Evolutionary conservation across 2,329 filamentous ascomycete genomes (phyloP), one percentile per base, ranked within the genome.

Genomic region (Chaetomiaceae sp.): DNA sequence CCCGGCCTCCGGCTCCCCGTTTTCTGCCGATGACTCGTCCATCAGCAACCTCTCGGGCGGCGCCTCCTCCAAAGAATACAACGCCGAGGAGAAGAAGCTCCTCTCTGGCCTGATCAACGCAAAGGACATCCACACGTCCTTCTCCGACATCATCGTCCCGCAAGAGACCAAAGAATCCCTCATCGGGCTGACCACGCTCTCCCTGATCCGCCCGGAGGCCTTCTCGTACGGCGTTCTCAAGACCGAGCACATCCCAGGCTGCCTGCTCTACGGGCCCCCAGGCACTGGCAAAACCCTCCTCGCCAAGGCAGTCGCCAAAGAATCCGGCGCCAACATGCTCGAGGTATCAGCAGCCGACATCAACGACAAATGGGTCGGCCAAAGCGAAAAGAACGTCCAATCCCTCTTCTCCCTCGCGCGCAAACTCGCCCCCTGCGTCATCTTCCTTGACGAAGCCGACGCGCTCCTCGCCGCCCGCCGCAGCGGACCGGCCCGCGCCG

Each of bases 401-500:
- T 92, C 92, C 0, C 84, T 97, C 35, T 99, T 99, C 70, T 86
- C 83, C 0, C 76, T 97, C 0, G 93, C 93, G 4, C 89, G 89
- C 70, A 96, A 96, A 68, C 79, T 96, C 7, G 86, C 87, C 1
- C 93, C 93, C 0, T 91, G 91, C 63, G 85, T 99, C 14, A 88
- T 99, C 44, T 97, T 99, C 71, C 89, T 99, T 55, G 93, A 99
- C 63, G 93, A 99, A 70, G 93, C 91, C 19, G 93, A 99, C 66
- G 87, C 92, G 7, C 84, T 99, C 42, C 86, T 99, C 50, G 88
- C 88, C 21, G 85, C 87, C 14, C 82, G 93, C 48, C 78, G 82
- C 56, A 79, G 80, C 34, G 75, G 78, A 20, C 77, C 78, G 53
- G 83, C 82, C 59, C 78, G 87, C 25, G 81, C 81, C 5, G 84